These are phyloP conservation scores for Acer saccharum DNA, from an alignment of 345 rosid species.

Conservation along the genomic window DNA sequence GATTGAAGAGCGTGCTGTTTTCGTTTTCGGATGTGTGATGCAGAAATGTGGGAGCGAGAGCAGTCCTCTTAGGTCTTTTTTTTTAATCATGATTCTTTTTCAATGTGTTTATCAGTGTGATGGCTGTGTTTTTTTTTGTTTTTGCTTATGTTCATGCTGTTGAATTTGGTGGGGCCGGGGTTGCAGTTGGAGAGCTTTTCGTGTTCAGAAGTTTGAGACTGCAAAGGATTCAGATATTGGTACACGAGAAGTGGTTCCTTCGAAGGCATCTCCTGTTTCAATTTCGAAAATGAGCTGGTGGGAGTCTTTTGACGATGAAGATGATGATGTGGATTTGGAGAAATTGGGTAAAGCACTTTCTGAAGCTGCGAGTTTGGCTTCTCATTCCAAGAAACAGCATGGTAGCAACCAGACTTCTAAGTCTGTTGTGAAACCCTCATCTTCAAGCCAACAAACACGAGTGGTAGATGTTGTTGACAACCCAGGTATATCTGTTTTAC, in stretches of 20 bases:
- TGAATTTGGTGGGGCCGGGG: not conserved
- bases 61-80: conserved; percentile 55
- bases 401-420: conserved; percentile 28
- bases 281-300: conserved; percentile 55
- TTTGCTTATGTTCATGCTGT: not conserved
- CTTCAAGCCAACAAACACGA: conserved; percentile 26
- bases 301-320: conserved; percentile 43
- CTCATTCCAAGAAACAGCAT: conserved; percentile 43
- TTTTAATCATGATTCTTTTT: conserved; percentile 1
- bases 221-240: conserved; percentile 24
- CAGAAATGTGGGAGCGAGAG: conserved; percentile 69
- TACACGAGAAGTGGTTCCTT: conserved; percentile 13
- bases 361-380: conserved; percentile 55
- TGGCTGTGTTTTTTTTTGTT: not conserved
- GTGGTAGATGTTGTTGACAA: conserved; percentile 32
- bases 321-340: conserved; percentile 63
- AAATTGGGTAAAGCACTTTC: conserved; percentile 64
- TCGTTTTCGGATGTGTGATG: conserved; percentile 64
- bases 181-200: conserved; percentile 86
- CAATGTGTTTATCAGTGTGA: not conserved
- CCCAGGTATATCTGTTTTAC: conserved; percentile 36
- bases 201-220: conserved; percentile 51
- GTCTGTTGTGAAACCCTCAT: conserved; percentile 31
- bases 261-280: conserved; percentile 34
- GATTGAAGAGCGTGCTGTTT: conserved; percentile 67